Percentiles rank a stretch among this genome's conserved stretches.
These are phyloP conservation scores for Paraglomus brasilianum DNA, from an alignment of 192 early-diverging fungal species.

Conservation along the genomic window DNA sequence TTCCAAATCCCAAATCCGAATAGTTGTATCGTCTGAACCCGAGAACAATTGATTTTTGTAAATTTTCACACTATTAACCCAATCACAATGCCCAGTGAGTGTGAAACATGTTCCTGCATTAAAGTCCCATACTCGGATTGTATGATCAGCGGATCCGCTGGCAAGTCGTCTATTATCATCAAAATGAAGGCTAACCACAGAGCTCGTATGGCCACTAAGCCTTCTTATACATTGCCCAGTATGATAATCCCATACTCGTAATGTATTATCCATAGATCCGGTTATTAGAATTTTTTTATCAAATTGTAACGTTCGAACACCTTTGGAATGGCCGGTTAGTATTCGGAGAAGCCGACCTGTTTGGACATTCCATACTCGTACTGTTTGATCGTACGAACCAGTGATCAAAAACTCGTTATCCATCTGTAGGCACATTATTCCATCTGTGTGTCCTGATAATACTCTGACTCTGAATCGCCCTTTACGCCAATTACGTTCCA, in stretches of 20 bases:
- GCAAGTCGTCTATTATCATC: constrained; percentile 72
- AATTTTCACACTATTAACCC: constrained; percentile 90
- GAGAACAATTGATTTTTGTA: constrained; percentile 68
- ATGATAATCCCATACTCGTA: constrained; percentile 92
- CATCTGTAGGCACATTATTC: constrained; percentile 88
- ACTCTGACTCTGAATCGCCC: constrained; percentile 65
- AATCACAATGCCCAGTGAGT: constrained; percentile 82
- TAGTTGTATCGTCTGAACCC: constrained; percentile 85
- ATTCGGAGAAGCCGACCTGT: constrained; percentile 76
- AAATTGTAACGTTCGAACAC: constrained; percentile 88
- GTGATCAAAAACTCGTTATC: constrained; percentile 66
- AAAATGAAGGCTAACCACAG: constrained; percentile 85
- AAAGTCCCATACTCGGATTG: constrained; percentile 88
- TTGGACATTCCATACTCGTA: constrained; percentile 86
- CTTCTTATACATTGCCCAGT: constrained; percentile 85
- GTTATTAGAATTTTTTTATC: constrained; percentile 93
- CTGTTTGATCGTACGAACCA: constrained; percentile 84
- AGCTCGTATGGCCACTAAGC: constrained; percentile 72
- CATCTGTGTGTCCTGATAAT: constrained; percentile 82
- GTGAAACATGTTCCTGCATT: constrained; percentile 62
- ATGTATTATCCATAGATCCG: constrained; percentile 88
- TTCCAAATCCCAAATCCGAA: constrained; percentile 82
- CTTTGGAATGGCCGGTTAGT: constrained; percentile 81
- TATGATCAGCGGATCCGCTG: constrained; percentile 80
- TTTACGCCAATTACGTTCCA: constrained; percentile 94